A percentile compares a stretch with the other conserved stretches of the same genome.
These are phyloP conservation scores for Arxiozyma telluris DNA, from an alignment of 1,139 yeast species.

Conservation along the genomic window DNA sequence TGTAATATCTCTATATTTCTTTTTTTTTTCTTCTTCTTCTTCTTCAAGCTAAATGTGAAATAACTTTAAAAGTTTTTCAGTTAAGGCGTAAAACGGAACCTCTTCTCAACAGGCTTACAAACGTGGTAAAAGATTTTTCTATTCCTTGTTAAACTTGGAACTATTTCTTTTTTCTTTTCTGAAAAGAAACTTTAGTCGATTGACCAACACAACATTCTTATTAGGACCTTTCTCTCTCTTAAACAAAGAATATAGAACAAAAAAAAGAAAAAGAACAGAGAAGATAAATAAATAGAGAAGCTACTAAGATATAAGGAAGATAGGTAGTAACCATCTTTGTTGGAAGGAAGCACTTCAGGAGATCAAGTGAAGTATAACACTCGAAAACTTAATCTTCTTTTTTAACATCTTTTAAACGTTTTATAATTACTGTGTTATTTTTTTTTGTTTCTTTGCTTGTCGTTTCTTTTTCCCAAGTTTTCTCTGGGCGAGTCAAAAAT, in stretches of 20 bases:
- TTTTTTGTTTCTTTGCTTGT: background rate
- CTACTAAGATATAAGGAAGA: too few species aligned
- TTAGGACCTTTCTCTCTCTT: background rate
- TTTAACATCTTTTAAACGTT: background rate
- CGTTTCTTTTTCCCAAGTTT: background rate
- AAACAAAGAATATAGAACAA: too few species aligned
- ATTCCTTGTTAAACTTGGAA: background rate
- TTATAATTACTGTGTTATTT: too few species aligned
- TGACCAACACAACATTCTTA: background rate
- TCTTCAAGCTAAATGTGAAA: too few species aligned
- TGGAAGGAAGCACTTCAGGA: too few species aligned
- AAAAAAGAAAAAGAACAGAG: too few species aligned
- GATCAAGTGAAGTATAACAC: too few species aligned
- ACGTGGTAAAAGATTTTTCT: background rate
- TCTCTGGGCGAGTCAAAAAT: background rate
- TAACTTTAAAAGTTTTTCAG: background rate
- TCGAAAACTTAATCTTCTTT: too few species aligned
- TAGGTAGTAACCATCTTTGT: background rate
- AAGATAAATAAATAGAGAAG: too few species aligned
- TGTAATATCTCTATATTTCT: background rate
- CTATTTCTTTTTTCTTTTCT: background rate
- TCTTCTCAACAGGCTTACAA: background rate
- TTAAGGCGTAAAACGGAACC: background rate
- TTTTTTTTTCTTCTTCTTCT: background rate
- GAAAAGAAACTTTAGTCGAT: background rate